phyloP scores from a whole-genome alignment of 2,329 filamentous ascomycete species.

The Aspergillus eucalypticola region DNA sequence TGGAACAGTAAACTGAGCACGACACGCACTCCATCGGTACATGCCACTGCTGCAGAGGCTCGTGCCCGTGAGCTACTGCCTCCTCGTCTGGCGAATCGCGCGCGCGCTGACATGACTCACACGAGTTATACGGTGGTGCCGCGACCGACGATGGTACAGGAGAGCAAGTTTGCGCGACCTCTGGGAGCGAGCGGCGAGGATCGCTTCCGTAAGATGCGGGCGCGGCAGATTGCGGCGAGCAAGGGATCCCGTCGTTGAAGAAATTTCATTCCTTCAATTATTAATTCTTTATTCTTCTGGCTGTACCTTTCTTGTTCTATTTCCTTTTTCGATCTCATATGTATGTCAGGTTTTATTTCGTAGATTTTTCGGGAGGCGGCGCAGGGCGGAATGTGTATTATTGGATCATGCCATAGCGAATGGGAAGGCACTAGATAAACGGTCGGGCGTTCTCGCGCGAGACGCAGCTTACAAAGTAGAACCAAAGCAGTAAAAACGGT shows the following conservation, averaged over 20 bases:
- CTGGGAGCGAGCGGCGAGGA: constrained; percentile 51
- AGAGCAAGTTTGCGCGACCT: constrained; percentile 49
- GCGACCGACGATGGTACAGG: constrained; percentile 53
- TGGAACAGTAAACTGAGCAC: constrained; percentile 36
- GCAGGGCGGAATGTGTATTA: neutral
- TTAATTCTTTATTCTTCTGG: constrained; percentile 9
- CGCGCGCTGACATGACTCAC: constrained; percentile 59
- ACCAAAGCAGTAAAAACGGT: neutral
- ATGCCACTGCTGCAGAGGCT: constrained; percentile 50
- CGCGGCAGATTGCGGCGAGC: constrained; percentile 45
- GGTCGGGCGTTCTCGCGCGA: constrained; percentile 1
- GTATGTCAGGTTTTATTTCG: neutral
- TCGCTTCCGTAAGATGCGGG: constrained; percentile 51
- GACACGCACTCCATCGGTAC: constrained; percentile 35
- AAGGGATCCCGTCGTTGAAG: constrained; percentile 43
- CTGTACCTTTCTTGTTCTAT: constrained; percentile 4
- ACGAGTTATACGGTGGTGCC: constrained; percentile 65
- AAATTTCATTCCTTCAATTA: neutral
- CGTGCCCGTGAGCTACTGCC: constrained; percentile 55
- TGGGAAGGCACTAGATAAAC: neutral
- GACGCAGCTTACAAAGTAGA: neutral
- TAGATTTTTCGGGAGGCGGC: neutral
- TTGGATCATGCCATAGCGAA: constrained; percentile 7
- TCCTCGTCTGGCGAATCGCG: constrained; percentile 57
- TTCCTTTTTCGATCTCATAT: constrained; percentile 1